A percentile compares a stretch with the other conserved stretches of the same genome.
Conservation (phyloP, 225 moss, liverwort and hornwort genomes). For the Physcomitrellopsis africana region DNA sequence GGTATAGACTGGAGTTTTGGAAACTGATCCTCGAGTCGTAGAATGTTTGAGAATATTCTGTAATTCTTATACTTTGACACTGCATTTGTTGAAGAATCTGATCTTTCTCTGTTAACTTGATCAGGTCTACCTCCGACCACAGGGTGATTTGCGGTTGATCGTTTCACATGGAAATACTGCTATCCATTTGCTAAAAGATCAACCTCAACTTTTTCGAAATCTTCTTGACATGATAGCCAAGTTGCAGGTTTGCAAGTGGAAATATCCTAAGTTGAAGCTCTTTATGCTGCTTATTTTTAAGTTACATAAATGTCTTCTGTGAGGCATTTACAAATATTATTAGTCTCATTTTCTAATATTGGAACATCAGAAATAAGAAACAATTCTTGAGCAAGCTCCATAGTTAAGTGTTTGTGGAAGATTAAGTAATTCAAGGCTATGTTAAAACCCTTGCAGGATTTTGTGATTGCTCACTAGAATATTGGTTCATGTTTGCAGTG, state of each 20-base stretch:
- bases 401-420: too few species aligned
- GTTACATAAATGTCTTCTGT: too few species aligned
- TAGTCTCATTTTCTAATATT: too few species aligned
- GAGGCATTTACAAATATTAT: too few species aligned
- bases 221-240: constrained; percentile 49
- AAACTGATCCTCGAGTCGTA: constrained; percentile 10
- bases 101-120: constrained; percentile 1
- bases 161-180: constrained; percentile 62
- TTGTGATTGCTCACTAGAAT: constrained; percentile 15
- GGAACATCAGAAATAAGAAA: too few species aligned
- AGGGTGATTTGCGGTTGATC: constrained; percentile 68
- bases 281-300: background rate
- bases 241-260: constrained; percentile 52
- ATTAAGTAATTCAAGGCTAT: too few species aligned
- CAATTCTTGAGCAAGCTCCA: too few species aligned
- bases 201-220: constrained; percentile 35
- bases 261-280: background rate
- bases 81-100: constrained; percentile 8
- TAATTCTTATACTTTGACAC: constrained; percentile 19
- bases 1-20: background rate
- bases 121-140: constrained; percentile 67
- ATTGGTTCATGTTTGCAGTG: constrained; percentile 41
- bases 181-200: constrained; percentile 45
- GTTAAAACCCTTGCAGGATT: background rate
- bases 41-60: background rate